Percentiles rank a stretch among this genome's conserved stretches.
phyloP scores from a whole-genome alignment of 805 yeast species.

The Ogataea nitratoaversa region DNA sequence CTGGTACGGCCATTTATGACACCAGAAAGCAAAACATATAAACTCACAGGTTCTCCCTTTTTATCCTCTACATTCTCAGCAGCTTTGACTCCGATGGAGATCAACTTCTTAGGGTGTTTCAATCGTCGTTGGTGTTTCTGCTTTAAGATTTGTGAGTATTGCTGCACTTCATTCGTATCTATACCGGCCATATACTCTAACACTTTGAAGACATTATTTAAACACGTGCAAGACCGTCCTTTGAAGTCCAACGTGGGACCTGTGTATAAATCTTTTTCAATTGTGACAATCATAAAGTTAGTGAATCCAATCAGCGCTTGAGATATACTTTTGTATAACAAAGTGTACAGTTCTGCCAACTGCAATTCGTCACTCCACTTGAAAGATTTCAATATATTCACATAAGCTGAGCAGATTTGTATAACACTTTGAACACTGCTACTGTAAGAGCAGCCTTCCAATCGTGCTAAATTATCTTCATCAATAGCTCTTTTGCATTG shows the following conservation, averaged over 20 bases:
- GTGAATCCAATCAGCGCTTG: slow-evolving; percentile 55
- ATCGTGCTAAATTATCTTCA: slow-evolving; percentile 50
- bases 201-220: slow-evolving; percentile 26
- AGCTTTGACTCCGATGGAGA: slow-evolving; percentile 21
- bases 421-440: slow-evolving; percentile 25
- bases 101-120: slow-evolving; percentile 12
- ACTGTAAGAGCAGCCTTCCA: slow-evolving; percentile 27
- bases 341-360: slow-evolving; percentile 56
- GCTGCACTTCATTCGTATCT: slow-evolving; percentile 8
- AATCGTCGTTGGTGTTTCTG: not conserved
- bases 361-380: slow-evolving; percentile 67
- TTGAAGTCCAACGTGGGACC: slow-evolving; percentile 11
- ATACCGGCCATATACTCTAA: slow-evolving; percentile 16
- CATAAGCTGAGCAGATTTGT: slow-evolving; percentile 27
- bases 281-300: slow-evolving; percentile 23
- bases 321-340: slow-evolving; percentile 58
- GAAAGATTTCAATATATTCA: slow-evolving; percentile 53
- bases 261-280: slow-evolving; percentile 16
- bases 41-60: slow-evolving; percentile 26
- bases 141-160: slow-evolving; percentile 13
- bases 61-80: slow-evolving; percentile 31
- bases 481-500: slow-evolving; percentile 47
- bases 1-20: slow-evolving; percentile 47
- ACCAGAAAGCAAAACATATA: slow-evolving; percentile 23
- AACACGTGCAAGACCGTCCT: slow-evolving; percentile 26